Percentiles rank a stretch among this genome's conserved stretches.
Conservation (phyloP, 768 basidiomycete species). For the Rossbeevera mucosa region DNA sequence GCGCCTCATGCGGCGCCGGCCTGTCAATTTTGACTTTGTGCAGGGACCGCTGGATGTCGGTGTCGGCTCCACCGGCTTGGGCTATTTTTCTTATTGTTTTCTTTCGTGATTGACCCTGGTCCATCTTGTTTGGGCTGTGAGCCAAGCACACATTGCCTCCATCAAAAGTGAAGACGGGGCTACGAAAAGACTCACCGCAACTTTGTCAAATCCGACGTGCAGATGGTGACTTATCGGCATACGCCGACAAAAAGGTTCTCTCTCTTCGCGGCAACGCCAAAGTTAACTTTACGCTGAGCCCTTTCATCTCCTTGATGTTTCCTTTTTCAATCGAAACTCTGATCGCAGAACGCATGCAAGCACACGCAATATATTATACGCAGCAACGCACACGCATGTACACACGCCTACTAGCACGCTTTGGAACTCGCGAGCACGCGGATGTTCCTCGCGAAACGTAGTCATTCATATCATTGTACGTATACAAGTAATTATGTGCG, state of each 20-base stretch:
- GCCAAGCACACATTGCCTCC: background rate
- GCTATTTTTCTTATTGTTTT: background rate
- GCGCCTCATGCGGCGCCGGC: background rate
- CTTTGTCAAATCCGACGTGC: background rate
- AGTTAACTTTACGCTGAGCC: background rate
- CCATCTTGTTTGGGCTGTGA: background rate
- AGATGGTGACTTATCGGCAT: background rate
- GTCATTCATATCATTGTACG: background rate
- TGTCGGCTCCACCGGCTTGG: background rate
- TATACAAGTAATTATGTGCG: background rate
- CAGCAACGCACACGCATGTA: background rate
- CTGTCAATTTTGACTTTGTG: background rate
- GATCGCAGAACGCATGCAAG: too few species aligned
- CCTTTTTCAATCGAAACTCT: too few species aligned
- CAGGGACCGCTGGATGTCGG: background rate
- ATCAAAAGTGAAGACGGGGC: background rate
- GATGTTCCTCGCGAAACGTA: background rate
- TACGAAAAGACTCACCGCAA: background rate
- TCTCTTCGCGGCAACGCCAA: constrained; percentile 1
- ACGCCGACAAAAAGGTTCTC: background rate
- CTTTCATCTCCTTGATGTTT: constrained; percentile 4
- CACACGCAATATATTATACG: background rate
- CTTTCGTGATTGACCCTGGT: background rate
- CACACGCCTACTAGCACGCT: background rate
- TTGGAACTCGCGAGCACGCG: background rate